A percentile compares a stretch with the other conserved stretches of the same genome.
phyloP scores from a whole-genome alignment of 1,284 basidiomycete genomes.

The Leccinum subrobustum region DNA sequence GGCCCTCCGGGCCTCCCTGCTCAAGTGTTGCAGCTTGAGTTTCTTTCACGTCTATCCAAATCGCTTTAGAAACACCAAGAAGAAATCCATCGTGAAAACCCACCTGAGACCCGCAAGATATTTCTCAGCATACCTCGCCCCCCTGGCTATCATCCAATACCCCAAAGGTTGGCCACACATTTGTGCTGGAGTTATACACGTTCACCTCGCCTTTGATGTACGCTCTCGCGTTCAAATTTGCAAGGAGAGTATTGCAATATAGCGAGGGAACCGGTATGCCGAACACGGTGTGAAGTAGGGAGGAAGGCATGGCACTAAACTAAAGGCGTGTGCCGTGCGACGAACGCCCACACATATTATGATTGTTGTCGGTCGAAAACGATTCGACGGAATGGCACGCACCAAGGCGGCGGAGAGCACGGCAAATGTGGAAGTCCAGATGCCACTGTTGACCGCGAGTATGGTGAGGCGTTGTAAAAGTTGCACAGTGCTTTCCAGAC shows the following conservation, averaged over 20 bases:
- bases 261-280: background rate
- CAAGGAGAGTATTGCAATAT: background rate
- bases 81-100: too few relatives aligned
- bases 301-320: background rate
- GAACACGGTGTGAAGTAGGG: background rate
- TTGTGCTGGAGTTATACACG: too few relatives aligned
- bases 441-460: constrained; percentile 19
- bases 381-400: background rate
- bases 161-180: background rate
- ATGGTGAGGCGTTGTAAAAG: constrained; percentile 14
- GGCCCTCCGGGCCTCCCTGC: background rate
- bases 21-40: background rate
- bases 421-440: constrained; percentile 17
- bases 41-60: background rate
- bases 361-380: background rate
- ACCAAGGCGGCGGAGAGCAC: constrained; percentile 12
- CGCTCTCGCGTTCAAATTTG: background rate
- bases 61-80: too few relatives aligned
- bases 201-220: background rate
- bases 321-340: background rate
- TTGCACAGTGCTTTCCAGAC: constrained; percentile 5
- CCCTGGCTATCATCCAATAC: too few relatives aligned
- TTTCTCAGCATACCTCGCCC: too few relatives aligned
- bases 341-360: background rate
- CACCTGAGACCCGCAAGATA: too few relatives aligned